A percentile compares a stretch with the other conserved stretches of the same genome.
Evolutionary conservation across 371 early-diverging fungal species (phyloP).

Genomic region (Mucor saturninus): DNA sequence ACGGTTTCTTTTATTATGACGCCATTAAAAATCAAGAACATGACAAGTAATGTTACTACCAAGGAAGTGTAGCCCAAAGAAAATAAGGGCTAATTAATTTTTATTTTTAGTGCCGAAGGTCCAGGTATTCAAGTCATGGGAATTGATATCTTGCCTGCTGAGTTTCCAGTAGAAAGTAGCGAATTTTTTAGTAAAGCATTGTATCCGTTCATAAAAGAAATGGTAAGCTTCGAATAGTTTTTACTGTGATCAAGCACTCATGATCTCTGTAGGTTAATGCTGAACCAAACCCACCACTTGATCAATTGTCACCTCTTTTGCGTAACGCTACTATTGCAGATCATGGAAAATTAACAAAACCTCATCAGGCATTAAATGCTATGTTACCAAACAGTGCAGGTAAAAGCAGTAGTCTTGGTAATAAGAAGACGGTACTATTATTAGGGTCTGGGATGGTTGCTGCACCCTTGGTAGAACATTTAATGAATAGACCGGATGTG

Average conservation of each 20-base stretch:
- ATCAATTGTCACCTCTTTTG: constrained; percentile 43
- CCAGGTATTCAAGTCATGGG: constrained; percentile 93
- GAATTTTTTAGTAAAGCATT: constrained; percentile 88
- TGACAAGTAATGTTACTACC: constrained; percentile 54
- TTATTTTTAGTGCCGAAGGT: constrained; percentile 62
- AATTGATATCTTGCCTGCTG: constrained; percentile 96
- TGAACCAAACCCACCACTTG: constrained; percentile 15
- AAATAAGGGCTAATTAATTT: neutral
- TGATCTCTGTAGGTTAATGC: constrained; percentile 7
- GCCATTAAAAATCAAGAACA: constrained; percentile 75
- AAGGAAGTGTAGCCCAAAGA: too few relatives aligned
- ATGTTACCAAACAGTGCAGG: constrained; percentile 23
- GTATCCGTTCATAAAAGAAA: constrained; percentile 79
- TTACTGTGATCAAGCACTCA: neutral
- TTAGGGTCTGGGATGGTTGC: constrained; percentile 96
- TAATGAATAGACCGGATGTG: constrained; percentile 68
- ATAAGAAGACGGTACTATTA: constrained; percentile 69
- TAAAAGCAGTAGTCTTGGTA: neutral
- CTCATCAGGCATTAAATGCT: constrained; percentile 57
- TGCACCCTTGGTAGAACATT: constrained; percentile 86
- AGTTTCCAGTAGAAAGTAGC: constrained; percentile 93
- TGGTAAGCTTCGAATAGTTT: constrained; percentile 52
- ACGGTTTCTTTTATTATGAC: constrained; percentile 93
- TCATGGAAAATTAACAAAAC: constrained; percentile 64
- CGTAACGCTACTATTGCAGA: constrained; percentile 80